Conservation (phyloP, 2,329 filamentous ascomycete genomes). For the Zymoseptoria passerinii region DNA sequence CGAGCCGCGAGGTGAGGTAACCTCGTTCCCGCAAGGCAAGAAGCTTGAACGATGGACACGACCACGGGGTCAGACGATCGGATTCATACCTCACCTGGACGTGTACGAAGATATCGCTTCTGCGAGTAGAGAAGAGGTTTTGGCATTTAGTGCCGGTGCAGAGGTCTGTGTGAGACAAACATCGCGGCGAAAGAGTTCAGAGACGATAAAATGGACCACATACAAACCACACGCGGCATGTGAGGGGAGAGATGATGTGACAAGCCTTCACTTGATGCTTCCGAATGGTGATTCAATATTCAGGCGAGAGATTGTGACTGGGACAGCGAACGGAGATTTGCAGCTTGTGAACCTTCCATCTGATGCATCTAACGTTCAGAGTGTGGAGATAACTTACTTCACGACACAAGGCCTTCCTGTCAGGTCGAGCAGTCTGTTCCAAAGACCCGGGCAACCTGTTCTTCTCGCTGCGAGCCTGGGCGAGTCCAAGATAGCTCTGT, state of each 20-base stretch:
- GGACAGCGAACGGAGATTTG: slow-evolving; percentile 49
- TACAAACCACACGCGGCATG: slow-evolving; percentile 44
- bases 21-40: slow-evolving; percentile 21
- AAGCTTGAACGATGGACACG: slow-evolving; percentile 32
- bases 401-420: slow-evolving; percentile 39
- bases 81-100: slow-evolving; percentile 45
- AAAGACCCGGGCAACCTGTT: slow-evolving; percentile 12
- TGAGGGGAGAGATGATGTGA: slow-evolving; percentile 53
- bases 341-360: slow-evolving; percentile 28
- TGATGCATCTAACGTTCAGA: slow-evolving; percentile 9
- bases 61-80: slow-evolving; percentile 45
- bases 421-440: slow-evolving; percentile 34
- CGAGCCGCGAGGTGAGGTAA: slow-evolving; percentile 34
- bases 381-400: slow-evolving; percentile 32
- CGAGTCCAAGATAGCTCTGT: slow-evolving; percentile 34
- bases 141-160: slow-evolving; percentile 54
- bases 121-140: slow-evolving; percentile 44
- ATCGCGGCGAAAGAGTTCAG: slow-evolving; percentile 22
- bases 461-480: slow-evolving; percentile 46
- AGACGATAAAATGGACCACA: slow-evolving; percentile 38
- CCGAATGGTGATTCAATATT: slow-evolving; percentile 25
- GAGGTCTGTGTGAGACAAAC: slow-evolving; percentile 45
- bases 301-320: slow-evolving; percentile 45
- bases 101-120: slow-evolving; percentile 22
- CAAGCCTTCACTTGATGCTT: slow-evolving; percentile 46